Conservation (phyloP, 2,329 filamentous ascomycete species). For the Fusarium buxicola region DNA sequence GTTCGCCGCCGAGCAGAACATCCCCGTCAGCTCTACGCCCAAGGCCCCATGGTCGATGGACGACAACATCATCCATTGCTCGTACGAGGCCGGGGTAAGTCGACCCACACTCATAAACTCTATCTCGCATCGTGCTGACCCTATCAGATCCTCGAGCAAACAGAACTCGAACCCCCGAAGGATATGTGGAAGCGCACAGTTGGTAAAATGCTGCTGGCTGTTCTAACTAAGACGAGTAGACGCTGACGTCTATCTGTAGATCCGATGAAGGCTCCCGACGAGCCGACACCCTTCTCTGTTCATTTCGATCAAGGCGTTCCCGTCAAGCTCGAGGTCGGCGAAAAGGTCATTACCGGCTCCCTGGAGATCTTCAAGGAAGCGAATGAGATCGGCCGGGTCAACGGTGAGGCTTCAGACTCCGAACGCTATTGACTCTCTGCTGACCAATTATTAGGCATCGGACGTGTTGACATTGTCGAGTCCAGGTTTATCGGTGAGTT, state of each 20-base stretch:
- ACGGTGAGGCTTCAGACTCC: slow-evolving; percentile 10
- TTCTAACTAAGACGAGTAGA: background rate
- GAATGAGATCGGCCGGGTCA: slow-evolving; percentile 57
- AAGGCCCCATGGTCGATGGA: slow-evolving; percentile 75
- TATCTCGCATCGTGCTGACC: background rate
- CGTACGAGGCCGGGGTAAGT: slow-evolving; percentile 28
- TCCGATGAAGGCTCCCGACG: slow-evolving; percentile 71
- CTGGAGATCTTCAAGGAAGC: slow-evolving; percentile 73
- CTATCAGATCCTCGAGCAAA: slow-evolving; percentile 57
- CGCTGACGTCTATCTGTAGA: slow-evolving; percentile 42
- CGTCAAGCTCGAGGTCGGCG: slow-evolving; percentile 67
- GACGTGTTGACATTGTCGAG: slow-evolving; percentile 41
- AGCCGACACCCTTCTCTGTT: slow-evolving; percentile 72
- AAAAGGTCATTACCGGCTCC: slow-evolving; percentile 69
- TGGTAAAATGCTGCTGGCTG: slow-evolving; percentile 39
- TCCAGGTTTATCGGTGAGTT: slow-evolving; percentile 19
- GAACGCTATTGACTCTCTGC: background rate
- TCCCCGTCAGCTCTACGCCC: slow-evolving; percentile 79
- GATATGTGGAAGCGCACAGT: slow-evolving; percentile 77
- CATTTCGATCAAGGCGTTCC: slow-evolving; percentile 76
- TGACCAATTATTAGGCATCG: slow-evolving; percentile 14
- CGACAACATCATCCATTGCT: slow-evolving; percentile 44
- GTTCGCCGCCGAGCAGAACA: slow-evolving; percentile 74
- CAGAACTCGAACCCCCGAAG: slow-evolving; percentile 67
- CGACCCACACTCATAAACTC: background rate